phyloP scores from a whole-genome alignment of 2,329 filamentous ascomycete species.

The Colletotrichum somersetense region DNA sequence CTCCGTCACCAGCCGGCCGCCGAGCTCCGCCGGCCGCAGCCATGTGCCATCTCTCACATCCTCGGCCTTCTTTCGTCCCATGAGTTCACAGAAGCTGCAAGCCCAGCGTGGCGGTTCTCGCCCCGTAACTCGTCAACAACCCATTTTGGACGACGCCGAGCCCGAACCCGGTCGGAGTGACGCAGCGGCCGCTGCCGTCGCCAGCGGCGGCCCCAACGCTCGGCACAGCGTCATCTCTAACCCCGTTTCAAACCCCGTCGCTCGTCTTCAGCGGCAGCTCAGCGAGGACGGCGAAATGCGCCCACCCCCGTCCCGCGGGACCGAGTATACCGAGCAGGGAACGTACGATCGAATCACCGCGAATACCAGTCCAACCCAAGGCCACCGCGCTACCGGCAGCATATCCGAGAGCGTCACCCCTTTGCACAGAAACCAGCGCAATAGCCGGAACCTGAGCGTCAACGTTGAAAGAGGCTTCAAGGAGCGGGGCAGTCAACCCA shows the following conservation, averaged over 20 bases:
- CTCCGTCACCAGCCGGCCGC: constrained; percentile 49
- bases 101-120: constrained; percentile 80
- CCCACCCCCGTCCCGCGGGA: constrained; percentile 80
- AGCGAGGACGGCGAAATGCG: constrained; percentile 64
- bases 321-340: constrained; percentile 82
- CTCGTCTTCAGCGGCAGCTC: constrained; percentile 50
- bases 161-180: constrained; percentile 57
- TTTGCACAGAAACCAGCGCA: constrained; percentile 64
- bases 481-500: constrained; percentile 64
- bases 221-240: constrained; percentile 66
- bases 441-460: constrained; percentile 63
- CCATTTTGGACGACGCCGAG: constrained; percentile 44
- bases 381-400: constrained; percentile 70
- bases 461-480: constrained; percentile 73
- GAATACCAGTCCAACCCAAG: constrained; percentile 78
- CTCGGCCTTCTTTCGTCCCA: constrained; percentile 93
- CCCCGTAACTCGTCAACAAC: constrained; percentile 52
- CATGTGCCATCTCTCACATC: constrained; percentile 92
- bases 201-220: constrained; percentile 56
- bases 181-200: constrained; percentile 47
- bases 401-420: constrained; percentile 84
- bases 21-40: constrained; percentile 79
- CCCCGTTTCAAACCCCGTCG: constrained; percentile 59
- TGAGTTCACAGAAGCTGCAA: constrained; percentile 96
- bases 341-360: constrained; percentile 77